Evolutionary conservation across 495 filamentous ascomycete genomes (phyloP).

Genomic region (Tuber umbilicatum): DNA sequence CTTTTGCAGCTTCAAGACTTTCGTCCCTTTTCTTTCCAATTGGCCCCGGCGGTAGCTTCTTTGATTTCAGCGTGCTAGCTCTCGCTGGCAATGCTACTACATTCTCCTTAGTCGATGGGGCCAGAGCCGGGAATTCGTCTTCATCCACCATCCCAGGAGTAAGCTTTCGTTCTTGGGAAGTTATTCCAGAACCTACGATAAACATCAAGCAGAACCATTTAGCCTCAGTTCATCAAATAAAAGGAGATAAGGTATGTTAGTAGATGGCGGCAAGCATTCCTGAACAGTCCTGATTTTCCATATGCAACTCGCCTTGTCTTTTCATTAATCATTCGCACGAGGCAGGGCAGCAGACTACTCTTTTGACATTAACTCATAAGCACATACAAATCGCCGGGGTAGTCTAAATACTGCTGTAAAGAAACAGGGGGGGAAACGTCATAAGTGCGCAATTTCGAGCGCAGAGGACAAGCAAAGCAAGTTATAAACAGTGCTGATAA

Average conservation of each 20-base stretch:
- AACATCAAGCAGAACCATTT: conserved; percentile 2
- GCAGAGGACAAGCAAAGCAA: not conserved
- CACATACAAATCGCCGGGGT: conserved; percentile 1
- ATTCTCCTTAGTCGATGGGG: conserved; percentile 25
- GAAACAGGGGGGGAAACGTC: not conserved
- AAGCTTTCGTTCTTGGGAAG: conserved; percentile 20
- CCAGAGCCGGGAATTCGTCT: conserved; percentile 57
- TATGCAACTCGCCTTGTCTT: not conserved
- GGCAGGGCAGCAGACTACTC: conserved; percentile 4
- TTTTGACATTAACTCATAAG: conserved; percentile 3
- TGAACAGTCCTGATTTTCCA: not conserved
- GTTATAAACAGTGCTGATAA: not conserved
- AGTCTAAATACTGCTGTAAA: conserved; percentile 4
- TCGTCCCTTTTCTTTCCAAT: conserved; percentile 38
- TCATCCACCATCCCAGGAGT: conserved; percentile 44
- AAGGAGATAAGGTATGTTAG: not conserved
- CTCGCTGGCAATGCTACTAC: conserved; percentile 11
- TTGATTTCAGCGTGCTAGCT: conserved; percentile 18
- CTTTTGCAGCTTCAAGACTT: conserved; percentile 37
- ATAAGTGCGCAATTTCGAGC: not conserved
- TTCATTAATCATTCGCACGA: conserved; percentile 5
- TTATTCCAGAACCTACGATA: not conserved
- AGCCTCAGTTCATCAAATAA: conserved; percentile 2
- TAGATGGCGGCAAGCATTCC: not conserved
- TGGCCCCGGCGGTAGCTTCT: conserved; percentile 20